Evolutionary conservation across 441 rosid species (phyloP).

Genomic region (Croton laevigatus): DNA sequence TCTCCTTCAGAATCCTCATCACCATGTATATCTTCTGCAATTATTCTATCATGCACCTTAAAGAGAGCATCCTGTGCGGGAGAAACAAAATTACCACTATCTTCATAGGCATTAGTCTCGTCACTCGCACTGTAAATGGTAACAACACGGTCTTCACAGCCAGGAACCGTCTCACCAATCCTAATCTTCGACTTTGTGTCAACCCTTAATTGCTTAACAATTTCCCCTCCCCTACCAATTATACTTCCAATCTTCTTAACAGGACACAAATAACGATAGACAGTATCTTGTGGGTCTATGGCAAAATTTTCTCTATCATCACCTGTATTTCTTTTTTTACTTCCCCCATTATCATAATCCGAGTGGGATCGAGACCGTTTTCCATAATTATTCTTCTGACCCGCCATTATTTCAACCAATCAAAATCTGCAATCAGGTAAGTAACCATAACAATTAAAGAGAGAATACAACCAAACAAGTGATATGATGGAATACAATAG

Average conservation of each 20-base stretch:
- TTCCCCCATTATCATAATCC: slow-evolving; percentile 58
- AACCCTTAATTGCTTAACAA: slow-evolving; percentile 75
- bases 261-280: slow-evolving; percentile 84
- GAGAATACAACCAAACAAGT: neutral
- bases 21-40: slow-evolving; percentile 59
- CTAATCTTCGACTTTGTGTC: slow-evolving; percentile 87
- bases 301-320: slow-evolving; percentile 66
- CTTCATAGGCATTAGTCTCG: slow-evolving; percentile 72
- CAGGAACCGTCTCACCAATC: slow-evolving; percentile 73
- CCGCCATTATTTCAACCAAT: slow-evolving; percentile 42
- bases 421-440: slow-evolving; percentile 20
- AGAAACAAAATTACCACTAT: slow-evolving; percentile 50
- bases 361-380: slow-evolving; percentile 76
- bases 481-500: neutral
- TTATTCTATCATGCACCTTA: slow-evolving; percentile 76
- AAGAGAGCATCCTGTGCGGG: slow-evolving; percentile 97
- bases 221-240: slow-evolving; percentile 96
- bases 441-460: neutral
- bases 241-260: slow-evolving; percentile 87
- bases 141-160: slow-evolving; percentile 90
- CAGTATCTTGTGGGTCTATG: slow-evolving; percentile 68
- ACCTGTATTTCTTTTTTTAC: slow-evolving; percentile 67
- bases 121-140: slow-evolving; percentile 86
- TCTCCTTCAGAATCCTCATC: slow-evolving; percentile 58
- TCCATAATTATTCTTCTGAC: slow-evolving; percentile 78